Evolutionary conservation across 345 rosid species (phyloP).

Genomic region (Barbarea vulgaris): DNA sequence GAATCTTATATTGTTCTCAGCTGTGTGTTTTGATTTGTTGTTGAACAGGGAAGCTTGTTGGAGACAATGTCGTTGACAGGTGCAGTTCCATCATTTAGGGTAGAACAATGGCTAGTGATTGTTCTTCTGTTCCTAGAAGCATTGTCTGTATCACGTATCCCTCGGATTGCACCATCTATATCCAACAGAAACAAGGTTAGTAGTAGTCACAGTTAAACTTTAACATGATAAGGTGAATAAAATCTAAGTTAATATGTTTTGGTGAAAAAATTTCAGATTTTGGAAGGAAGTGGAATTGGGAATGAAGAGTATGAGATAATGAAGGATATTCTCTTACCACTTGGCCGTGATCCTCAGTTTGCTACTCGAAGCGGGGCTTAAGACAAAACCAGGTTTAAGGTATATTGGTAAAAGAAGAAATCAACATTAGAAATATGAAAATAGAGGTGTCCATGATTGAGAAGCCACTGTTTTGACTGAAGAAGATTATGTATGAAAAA

Average conservation of each 20-base stretch:
- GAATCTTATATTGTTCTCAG: background rate
- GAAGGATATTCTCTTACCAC: conserved; percentile 78
- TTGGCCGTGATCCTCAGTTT: conserved; percentile 76
- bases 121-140: conserved; percentile 76
- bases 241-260: conserved; percentile 12
- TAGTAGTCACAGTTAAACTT: conserved; percentile 10
- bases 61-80: conserved; percentile 82
- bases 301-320: conserved; percentile 77
- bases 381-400: background rate
- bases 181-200: conserved; percentile 42
- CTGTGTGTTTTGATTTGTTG: conserved; percentile 15
- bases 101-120: conserved; percentile 80
- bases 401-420: conserved; percentile 9
- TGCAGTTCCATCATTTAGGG: conserved; percentile 66
- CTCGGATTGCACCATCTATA: conserved; percentile 59
- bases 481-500: background rate
- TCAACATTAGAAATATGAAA: background rate
- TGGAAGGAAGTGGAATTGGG: conserved; percentile 65
- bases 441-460: background rate
- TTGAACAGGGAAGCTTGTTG: conserved; percentile 66
- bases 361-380: conserved; percentile 64
- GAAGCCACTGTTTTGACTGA: conserved; percentile 9
- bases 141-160: conserved; percentile 70
- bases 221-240: background rate
- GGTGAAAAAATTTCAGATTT: conserved; percentile 48